Evolutionary conservation across 768 basidiomycete genomes (phyloP), one percentile per base, ranked within the genome.

Genomic region (Dacryopinax primogenitus): DNA sequence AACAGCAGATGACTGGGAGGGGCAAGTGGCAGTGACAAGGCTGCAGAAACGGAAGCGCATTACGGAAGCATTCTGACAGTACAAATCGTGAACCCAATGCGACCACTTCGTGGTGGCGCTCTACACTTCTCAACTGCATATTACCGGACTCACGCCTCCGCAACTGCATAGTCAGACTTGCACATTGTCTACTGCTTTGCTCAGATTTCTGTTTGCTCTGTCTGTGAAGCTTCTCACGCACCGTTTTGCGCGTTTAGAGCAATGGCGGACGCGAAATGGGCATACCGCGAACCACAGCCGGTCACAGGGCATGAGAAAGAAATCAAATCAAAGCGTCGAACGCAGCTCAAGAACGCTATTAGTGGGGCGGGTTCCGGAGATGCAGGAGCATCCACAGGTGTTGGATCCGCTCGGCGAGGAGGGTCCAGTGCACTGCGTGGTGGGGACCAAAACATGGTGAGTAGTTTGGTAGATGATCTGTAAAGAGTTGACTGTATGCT

Each of bases 211-310:
- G n/a, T n/a, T n/a, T n/a, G n/a, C n/a, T n/a, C n/a, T n/a, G n/a
- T n/a, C n/a, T n/a, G n/a, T 44, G 41, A 15, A 6, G 23, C 23
- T 44, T 15, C 41, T 44, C 18, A 23, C 16, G 41, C 41, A 44
- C 18, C 18, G 16, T 4, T 18, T 44, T 18, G 4, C 23, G 41
- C 18, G 6, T 44, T 4, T 6, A 44, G 3, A 15, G 41, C 18
- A 15, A 58, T 58, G 51, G 51, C 51, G 51, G 51, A 58, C 51
- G 30, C 51, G 51, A 58, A 58, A 30, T 58, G 51, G 51, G 26
- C 26, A 9, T 58, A 58, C 18, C 51, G 51, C 11, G 51, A 58
- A 30, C 51, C 51, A 28, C 51, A 11, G 13, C 13, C 51, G 9
- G 51, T 58, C 13, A 58, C 51, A 18, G 51, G 51, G 26, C 15